Conservation (phyloP, 345 rosid species). For the Aurinia saxatilis region DNA sequence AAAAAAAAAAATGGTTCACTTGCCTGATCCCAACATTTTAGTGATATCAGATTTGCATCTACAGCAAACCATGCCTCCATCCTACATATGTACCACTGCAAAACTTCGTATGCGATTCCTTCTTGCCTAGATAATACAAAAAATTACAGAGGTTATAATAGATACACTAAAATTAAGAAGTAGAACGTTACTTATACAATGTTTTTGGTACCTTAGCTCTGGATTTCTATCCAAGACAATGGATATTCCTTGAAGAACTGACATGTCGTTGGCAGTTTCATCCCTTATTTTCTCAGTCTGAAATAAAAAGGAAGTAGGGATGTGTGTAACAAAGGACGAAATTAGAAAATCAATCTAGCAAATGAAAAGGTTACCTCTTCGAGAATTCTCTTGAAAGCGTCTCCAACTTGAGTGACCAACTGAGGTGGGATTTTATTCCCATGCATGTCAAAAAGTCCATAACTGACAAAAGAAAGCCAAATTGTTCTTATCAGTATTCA, state of each 20-base stretch:
- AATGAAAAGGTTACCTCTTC: slow-evolving; percentile 43
- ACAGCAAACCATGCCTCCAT: slow-evolving; percentile 98
- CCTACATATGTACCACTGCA: slow-evolving; percentile 89
- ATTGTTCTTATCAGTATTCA: slow-evolving; percentile 2
- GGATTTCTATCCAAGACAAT: slow-evolving; percentile 69
- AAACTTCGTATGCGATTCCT: slow-evolving; percentile 72
- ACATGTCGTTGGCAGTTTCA: slow-evolving; percentile 62
- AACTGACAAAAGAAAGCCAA: slow-evolving; percentile 40
- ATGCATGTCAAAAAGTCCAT: slow-evolving; percentile 51
- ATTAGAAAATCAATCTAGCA: neutral
- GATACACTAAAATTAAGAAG: neutral
- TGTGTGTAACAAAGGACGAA: neutral
- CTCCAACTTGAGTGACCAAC: slow-evolving; percentile 71
- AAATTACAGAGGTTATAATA: neutral
- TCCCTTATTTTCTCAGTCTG: slow-evolving; percentile 82
- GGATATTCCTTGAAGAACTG: slow-evolving; percentile 73
- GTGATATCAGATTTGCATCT: slow-evolving; percentile 81
- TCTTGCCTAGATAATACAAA: slow-evolving; percentile 43
- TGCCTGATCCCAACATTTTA: slow-evolving; percentile 90
- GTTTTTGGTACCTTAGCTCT: slow-evolving; percentile 51
- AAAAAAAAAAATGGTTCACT: slow-evolving; percentile 2
- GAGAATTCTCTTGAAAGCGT: slow-evolving; percentile 66
- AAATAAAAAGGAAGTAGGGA: slow-evolving; percentile 13
- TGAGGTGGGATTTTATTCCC: slow-evolving; percentile 59
- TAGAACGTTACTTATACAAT: neutral